Evolutionary conservation across 2,329 filamentous ascomycete species (phyloP).

Genomic region (Colletotrichum sublineola): DNA sequence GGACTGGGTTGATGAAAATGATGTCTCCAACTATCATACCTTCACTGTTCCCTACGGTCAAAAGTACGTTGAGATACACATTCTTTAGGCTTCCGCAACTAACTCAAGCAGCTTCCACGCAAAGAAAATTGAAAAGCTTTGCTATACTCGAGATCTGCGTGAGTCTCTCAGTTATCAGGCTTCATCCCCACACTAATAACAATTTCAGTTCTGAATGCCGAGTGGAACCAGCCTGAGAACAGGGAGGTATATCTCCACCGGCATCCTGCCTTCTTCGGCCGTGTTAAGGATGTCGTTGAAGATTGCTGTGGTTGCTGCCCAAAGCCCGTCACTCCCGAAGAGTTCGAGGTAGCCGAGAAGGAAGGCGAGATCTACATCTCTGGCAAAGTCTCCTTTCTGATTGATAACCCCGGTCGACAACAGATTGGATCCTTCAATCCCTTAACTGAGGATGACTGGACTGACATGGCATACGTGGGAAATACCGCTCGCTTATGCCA

Average conservation of each 20-base stretch:
- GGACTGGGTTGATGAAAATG: conserved; percentile 83
- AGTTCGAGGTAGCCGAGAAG: conserved; percentile 77
- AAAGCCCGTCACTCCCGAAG: conserved; percentile 75
- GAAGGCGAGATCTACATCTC: conserved; percentile 83
- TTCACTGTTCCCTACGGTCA: conserved; percentile 78
- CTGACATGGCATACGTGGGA: conserved; percentile 90
- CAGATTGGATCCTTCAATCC: conserved; percentile 81
- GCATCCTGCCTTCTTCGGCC: conserved; percentile 88
- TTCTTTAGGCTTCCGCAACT: conserved; percentile 6
- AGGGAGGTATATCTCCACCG: conserved; percentile 84
- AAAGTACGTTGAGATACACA: conserved; percentile 46
- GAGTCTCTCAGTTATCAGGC: conserved; percentile 40
- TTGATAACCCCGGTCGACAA: conserved; percentile 86
- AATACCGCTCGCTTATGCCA: conserved; percentile 83
- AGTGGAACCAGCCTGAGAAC: conserved; percentile 85
- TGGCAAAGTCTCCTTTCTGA: conserved; percentile 79
- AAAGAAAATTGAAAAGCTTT: conserved; percentile 82
- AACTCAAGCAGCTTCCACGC: conserved; percentile 62
- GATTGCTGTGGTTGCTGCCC: conserved; percentile 90
- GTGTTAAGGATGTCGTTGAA: conserved; percentile 78
- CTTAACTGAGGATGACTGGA: conserved; percentile 86
- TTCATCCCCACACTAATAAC: conserved; percentile 7
- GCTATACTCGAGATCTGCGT: conserved; percentile 82
- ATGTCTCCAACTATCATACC: conserved; percentile 84
- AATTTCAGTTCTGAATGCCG: conserved; percentile 75